These are phyloP conservation scores for Euptelea pleiosperma DNA, from an alignment of 164 flowering plant genomes.

Conservation along the genomic window DNA sequence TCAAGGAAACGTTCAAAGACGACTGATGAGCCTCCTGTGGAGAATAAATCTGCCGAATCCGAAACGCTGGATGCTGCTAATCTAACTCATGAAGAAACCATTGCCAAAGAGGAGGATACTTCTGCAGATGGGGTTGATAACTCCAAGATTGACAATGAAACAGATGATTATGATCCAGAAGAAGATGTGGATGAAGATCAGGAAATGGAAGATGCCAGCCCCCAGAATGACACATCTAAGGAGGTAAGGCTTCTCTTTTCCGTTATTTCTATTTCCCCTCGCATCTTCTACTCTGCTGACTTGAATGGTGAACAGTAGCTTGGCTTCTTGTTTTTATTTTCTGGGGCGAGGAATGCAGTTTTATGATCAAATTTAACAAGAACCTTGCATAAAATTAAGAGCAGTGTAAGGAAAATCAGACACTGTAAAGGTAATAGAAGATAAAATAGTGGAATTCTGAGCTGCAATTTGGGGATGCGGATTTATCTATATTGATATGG, in stretches of 20 bases:
- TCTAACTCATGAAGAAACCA: constrained; percentile 22
- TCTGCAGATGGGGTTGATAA: constrained; percentile 28
- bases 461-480: too few relatives aligned
- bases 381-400: too few relatives aligned
- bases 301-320: too few relatives aligned
- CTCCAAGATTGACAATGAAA: constrained; percentile 11
- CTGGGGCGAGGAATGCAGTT: too few relatives aligned
- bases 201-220: constrained; percentile 47
- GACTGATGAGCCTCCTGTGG: constrained; percentile 28
- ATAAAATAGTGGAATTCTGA: too few relatives aligned
- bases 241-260: constrained; percentile 33
- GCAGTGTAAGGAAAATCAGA: too few relatives aligned
- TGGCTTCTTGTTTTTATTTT: too few relatives aligned
- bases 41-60: constrained; percentile 26
- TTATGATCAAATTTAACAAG: too few relatives aligned
- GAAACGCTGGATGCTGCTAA: constrained; percentile 21
- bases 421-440: too few relatives aligned
- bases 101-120: constrained; percentile 23
- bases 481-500: too few relatives aligned
- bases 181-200: constrained; percentile 67
- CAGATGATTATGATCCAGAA: constrained; percentile 51
- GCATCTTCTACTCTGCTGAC: too few relatives aligned
- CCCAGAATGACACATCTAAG: constrained; percentile 27
- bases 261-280: too few relatives aligned
- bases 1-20: constrained; percentile 50